Conservation (phyloP, 257 asterid genomes). For the Solanum bulbocastanum region DNA sequence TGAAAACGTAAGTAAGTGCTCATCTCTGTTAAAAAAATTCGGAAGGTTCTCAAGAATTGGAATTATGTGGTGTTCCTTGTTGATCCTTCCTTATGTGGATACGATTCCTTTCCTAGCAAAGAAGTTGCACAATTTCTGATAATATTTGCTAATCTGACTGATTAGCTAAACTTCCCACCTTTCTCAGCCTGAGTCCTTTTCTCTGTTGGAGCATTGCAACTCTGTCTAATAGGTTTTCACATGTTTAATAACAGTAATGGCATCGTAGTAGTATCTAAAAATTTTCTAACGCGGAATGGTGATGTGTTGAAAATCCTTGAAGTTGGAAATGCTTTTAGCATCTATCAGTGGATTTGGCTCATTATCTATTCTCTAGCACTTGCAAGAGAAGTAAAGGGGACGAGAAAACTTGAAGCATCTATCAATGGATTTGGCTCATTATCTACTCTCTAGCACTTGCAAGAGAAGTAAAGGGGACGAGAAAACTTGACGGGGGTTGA, state of each 20-base stretch:
- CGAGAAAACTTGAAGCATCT: not conserved
- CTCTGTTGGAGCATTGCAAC: not conserved
- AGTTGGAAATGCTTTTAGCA: not conserved
- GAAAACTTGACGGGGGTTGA: not conserved
- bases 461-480: not conserved
- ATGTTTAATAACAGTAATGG: not conserved
- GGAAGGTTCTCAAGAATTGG: not conserved
- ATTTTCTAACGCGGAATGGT: not conserved
- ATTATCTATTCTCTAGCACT: not conserved
- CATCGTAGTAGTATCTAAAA: not conserved
- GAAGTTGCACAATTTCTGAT: not conserved
- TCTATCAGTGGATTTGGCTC: not conserved
- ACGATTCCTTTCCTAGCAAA: not conserved
- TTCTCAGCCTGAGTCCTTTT: not conserved
- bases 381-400: not conserved
- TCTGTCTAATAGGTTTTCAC: not conserved
- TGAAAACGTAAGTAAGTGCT: not conserved
- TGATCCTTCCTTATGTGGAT: not conserved
- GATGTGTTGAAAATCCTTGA: not conserved
- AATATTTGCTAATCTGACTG: not conserved
- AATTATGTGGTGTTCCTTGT: not conserved
- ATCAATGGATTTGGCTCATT: not conserved
- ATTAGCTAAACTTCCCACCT: not conserved
- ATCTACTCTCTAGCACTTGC: not conserved
- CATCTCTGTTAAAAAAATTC: not conserved